These are phyloP conservation scores for Fraxinus baroniana DNA, from an alignment of 305 asterid species.

Conservation along the genomic window DNA sequence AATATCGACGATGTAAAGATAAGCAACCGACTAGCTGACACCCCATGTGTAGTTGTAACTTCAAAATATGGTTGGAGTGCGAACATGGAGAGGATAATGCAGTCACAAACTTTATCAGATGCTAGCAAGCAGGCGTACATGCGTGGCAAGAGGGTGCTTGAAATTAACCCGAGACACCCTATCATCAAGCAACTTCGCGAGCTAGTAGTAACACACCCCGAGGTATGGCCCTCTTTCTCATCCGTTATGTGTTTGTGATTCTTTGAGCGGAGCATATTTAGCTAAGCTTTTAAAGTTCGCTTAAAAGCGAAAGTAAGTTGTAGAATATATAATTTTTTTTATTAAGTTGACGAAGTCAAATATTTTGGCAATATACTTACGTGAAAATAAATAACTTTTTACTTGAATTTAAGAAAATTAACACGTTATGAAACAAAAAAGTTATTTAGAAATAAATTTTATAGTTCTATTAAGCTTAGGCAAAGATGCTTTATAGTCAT, in stretches of 20 bases:
- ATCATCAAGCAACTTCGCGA: conserved; percentile 81
- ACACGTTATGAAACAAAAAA: neutral
- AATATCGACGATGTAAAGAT: conserved; percentile 88
- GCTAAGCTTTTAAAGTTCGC: neutral
- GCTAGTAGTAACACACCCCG: conserved; percentile 63
- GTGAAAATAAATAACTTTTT: conserved; percentile 4
- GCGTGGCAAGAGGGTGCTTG: conserved; percentile 97
- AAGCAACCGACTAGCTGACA: conserved; percentile 84
- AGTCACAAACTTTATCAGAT: conserved; percentile 61
- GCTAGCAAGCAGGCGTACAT: conserved; percentile 87
- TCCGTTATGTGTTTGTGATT: neutral
- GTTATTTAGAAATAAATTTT: neutral
- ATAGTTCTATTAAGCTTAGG: neutral
- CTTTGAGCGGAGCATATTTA: too few relatives aligned
- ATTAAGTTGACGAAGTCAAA: too few relatives aligned
- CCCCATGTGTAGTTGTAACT: conserved; percentile 94
- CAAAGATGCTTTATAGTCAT: neutral
- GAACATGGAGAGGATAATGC: conserved; percentile 60
- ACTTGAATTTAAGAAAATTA: neutral
- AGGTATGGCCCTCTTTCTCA: conserved; percentile 31
- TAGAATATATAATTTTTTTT: neutral
- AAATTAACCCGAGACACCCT: conserved; percentile 65
- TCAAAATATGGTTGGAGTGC: conserved; percentile 93
- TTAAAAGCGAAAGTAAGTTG: neutral
- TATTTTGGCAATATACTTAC: too few relatives aligned